Percentiles rank a stretch among this genome's conserved stretches.
phyloP scores from a whole-genome alignment of 768 basidiomycete species.

The Amanita subjunquillea region DNA sequence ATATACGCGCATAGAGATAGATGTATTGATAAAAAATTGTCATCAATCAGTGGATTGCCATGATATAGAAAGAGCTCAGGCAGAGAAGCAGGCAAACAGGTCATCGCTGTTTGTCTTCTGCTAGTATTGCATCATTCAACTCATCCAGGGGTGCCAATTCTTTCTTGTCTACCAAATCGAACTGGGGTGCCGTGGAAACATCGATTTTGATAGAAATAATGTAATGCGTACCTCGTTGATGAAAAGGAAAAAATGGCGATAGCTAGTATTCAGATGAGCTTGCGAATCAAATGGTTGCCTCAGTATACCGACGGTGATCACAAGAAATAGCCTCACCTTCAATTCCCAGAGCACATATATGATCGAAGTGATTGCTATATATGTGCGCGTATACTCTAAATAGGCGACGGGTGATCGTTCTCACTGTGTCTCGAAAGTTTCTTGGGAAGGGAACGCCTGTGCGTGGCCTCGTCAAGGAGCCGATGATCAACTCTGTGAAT shows the following conservation, averaged over 20 bases:
- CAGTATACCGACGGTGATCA: background rate
- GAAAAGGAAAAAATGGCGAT: conserved; percentile 96
- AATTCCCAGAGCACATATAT: conserved; percentile 95
- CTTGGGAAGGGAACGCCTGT: conserved; percentile 84
- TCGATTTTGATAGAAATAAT: background rate
- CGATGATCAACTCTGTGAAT: background rate
- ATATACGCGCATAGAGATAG: too few species aligned
- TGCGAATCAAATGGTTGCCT: background rate
- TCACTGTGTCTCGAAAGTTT: conserved; percentile 83
- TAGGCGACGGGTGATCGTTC: conserved; percentile 83
- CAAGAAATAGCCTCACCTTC: conserved; percentile 54
- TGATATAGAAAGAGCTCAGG: background rate
- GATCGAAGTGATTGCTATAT: conserved; percentile 99
- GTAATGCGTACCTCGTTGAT: conserved; percentile 70
- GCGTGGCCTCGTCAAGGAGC: background rate
- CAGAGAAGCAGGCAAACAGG: background rate
- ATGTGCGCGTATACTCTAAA: conserved; percentile 98
- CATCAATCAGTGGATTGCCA: background rate
- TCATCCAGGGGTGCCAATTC: conserved; percentile 93
- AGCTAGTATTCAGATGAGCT: conserved; percentile 99
- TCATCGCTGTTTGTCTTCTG: conserved; percentile 38
- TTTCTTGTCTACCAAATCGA: conserved; percentile 92
- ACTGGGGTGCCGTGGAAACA: conserved; percentile 33
- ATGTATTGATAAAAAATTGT: too few species aligned
- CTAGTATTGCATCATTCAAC: conserved; percentile 81